Evolutionary conservation across 2,329 filamentous ascomycete species (phyloP).

Genomic region (Colletotrichum graminicola): DNA sequence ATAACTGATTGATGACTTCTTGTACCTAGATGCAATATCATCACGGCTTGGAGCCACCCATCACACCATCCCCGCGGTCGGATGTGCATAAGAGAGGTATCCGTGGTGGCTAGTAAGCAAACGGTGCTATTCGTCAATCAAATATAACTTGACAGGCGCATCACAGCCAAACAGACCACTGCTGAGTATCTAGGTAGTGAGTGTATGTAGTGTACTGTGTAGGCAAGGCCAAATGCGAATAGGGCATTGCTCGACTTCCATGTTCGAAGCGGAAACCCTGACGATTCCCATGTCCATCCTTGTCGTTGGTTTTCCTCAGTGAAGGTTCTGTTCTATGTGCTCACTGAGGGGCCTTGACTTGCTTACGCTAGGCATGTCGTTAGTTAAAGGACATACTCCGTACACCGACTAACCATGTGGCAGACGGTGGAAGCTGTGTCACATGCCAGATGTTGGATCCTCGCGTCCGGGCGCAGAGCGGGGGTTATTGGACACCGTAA

Average conservation of each 20-base stretch:
- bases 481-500: slow-evolving; percentile 31
- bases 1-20: not conserved
- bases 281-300: not conserved
- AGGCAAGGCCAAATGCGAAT: too few relatives aligned
- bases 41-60: not conserved
- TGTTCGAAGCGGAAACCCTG: not conserved
- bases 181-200: not conserved
- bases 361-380: not conserved
- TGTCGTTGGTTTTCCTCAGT: not conserved
- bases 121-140: slow-evolving; percentile 22
- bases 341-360: not conserved
- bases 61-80: not conserved
- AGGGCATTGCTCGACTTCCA: not conserved
- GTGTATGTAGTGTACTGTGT: too few relatives aligned
- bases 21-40: not conserved
- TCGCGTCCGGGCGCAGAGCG: slow-evolving; percentile 5
- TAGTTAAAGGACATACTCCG: not conserved
- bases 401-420: not conserved
- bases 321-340: not conserved
- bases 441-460: slow-evolving; percentile 21
- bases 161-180: slow-evolving; percentile 11
- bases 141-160: not conserved
- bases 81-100: slow-evolving; percentile 17
- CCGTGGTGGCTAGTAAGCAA: not conserved
- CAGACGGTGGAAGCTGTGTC: slow-evolving; percentile 5